Evolutionary conservation across 257 asterid genomes (phyloP), one percentile per base, ranked within the genome.

Genomic region (Knoxia roxburghii): DNA sequence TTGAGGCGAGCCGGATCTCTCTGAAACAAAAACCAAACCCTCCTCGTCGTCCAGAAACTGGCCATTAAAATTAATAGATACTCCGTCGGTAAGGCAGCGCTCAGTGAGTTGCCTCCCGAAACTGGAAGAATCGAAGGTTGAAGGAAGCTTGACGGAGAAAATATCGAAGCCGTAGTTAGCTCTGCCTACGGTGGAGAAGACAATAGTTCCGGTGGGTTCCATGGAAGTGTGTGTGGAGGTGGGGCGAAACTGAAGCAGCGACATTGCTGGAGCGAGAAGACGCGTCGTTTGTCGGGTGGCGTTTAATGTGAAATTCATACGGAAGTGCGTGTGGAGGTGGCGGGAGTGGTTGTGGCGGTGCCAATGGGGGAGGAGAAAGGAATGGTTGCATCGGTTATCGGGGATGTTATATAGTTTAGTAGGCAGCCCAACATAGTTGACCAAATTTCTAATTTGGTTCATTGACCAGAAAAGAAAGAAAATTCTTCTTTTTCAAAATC

Each of bases 101-200:
- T 84, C 86, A 53, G 76, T 6, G 73, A 68, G 54, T 2, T 35
- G 5, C 20, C 15, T 33, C 8, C 20, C 65, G 13, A 37, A 37
- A 4, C 9, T n/a, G 18, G 30, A 18, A 39, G 63, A 18, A 14
- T 52, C 21, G 13, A 72, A 53, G 1, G 40, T 49, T 18, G 78
- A 27, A 0, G 88, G 83, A 26, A 85, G 82, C 2, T 51, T 53
- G 67, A 87, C 75, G 67, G 84, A 81, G 82, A 89, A 91, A 41
- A 91, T 53, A 46, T 91, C 96, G 73, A 91, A 91, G 77, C 96
- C 96, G 72, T 87, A 87, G 11, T 72, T 35, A 55, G 80, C 50
- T 37, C 90, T 77, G 73, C 90, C 98, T 0, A 89, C 80, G 49
- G 92, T 73, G 72, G 93, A 51, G 88, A 89, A 89, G 49, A 84